phyloP scores from a whole-genome alignment of 768 basidiomycete species.

The Tulasnella sp. region DNA sequence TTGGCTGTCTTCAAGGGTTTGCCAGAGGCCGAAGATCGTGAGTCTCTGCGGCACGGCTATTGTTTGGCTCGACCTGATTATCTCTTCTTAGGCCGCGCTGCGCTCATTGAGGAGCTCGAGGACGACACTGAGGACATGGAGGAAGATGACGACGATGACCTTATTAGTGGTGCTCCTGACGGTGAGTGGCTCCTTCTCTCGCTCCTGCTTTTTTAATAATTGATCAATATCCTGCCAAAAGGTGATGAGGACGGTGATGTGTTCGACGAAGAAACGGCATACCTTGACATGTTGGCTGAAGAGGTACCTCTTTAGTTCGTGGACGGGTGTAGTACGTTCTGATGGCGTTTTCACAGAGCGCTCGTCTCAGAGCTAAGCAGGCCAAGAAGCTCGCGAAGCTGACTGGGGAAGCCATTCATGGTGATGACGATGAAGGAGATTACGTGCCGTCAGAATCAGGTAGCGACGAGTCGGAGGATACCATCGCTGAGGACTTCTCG shows the following conservation, averaged over 20 bases:
- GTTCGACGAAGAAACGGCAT: slow-evolving; percentile 83
- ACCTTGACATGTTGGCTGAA: slow-evolving; percentile 73
- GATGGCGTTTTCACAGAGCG: slow-evolving; percentile 36
- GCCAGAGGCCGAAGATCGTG: slow-evolving; percentile 65
- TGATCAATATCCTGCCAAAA: neutral
- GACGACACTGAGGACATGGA: slow-evolving; percentile 41
- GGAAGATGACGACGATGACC: slow-evolving; percentile 50
- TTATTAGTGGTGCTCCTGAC: slow-evolving; percentile 17
- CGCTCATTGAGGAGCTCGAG: slow-evolving; percentile 36
- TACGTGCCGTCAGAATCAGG: slow-evolving; percentile 34
- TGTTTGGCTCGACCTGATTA: neutral
- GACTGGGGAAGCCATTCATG: slow-evolving; percentile 21
- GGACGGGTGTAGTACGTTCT: neutral
- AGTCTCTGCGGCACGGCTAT: slow-evolving; percentile 15
- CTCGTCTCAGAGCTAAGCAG: slow-evolving; percentile 51
- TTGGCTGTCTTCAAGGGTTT: slow-evolving; percentile 67
- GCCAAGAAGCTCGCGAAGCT: slow-evolving; percentile 31
- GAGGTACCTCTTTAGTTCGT: slow-evolving; percentile 39
- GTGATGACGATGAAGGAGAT: slow-evolving; percentile 25
- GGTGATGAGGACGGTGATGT: slow-evolving; percentile 55
- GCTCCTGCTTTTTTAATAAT: neutral
- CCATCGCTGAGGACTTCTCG: slow-evolving; percentile 72
- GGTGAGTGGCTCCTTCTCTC: neutral
- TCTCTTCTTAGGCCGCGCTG: slow-evolving; percentile 15
- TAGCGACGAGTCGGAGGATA: slow-evolving; percentile 22